Evolutionary conservation across 2,329 filamentous ascomycete genomes (phyloP).

Genomic region (Alternaria postmessia): DNA sequence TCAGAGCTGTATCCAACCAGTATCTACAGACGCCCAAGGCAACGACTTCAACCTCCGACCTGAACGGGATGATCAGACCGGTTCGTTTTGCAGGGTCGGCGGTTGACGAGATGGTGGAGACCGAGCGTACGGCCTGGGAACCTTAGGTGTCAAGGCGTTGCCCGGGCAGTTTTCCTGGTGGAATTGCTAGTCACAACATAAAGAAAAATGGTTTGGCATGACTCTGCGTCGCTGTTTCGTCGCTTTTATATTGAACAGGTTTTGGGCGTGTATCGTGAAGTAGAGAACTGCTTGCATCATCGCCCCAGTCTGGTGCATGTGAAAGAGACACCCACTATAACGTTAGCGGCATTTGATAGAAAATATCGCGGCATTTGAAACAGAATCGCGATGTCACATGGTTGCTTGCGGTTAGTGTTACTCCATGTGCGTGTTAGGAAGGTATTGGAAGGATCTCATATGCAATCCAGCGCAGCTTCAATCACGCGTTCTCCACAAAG

Average conservation of each 20-base stretch:
- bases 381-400: background rate
- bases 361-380: background rate
- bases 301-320: background rate
- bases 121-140: background rate
- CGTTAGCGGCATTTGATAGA: background rate
- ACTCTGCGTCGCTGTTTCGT: background rate
- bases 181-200: background rate
- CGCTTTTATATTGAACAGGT: background rate
- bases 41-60: background rate
- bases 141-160: background rate
- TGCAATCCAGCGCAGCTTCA: background rate
- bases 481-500: conserved; percentile 12
- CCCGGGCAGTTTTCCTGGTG: background rate
- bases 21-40: background rate
- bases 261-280: background rate
- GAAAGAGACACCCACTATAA: background rate
- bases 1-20: background rate
- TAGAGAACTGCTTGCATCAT: background rate
- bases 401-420: background rate
- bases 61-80: conserved; percentile 13
- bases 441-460: background rate
- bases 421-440: background rate
- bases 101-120: conserved; percentile 12
- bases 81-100: conserved; percentile 7
- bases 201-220: background rate